Evolutionary conservation across 2,329 filamentous ascomycete species (phyloP), one percentile per base, ranked within the genome.

Genomic region (Pseudocercospora vitis): DNA sequence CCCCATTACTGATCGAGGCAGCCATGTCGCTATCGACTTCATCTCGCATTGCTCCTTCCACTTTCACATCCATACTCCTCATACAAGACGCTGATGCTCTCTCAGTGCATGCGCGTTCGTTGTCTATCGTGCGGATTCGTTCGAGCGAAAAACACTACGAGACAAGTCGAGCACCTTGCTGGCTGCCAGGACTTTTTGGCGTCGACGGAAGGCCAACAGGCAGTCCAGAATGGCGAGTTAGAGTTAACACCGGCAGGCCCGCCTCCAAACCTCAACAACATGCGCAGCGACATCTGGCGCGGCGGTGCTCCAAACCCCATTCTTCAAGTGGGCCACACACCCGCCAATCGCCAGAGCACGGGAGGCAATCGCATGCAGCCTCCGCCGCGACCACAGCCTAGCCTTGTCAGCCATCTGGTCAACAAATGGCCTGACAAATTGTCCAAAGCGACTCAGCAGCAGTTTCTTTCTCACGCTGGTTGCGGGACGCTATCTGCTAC

Each of bases 401-500:
- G 81, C 3, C 72, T 88, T 42, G 86, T 83, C 1, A 69, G 73
- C 48, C 75, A 83, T 63, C 80, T 88, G 37, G 76, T 84, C 57
- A 67, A 73, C 39, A 75, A 74, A 49, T 76, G 77, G 64, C 66
- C 73, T 2, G 63, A 70, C 3, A 71, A 74, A 42, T 81, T 81
- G 67, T 72, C 69, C 3, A 70, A 71, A 23, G 84, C 86, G 8
- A 89, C 86, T 0, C 83, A 85, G 55, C 79, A 84, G 50, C 76
- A 81, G 0, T 89, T 90, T 71, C 81, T 90, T 48, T 76, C 74
- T 8, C 77, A 81, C 44, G 86, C 86, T 4, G 85, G 85, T 11
- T 75, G 77, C 51, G 86, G 87, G 18, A 80, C 77, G 0, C 73
- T 87, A 14, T 73, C 80, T 14, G 81, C 81, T 45, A 64, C 74